Conservation (phyloP, 495 filamentous ascomycete genomes). For the Cercophora samala region DNA sequence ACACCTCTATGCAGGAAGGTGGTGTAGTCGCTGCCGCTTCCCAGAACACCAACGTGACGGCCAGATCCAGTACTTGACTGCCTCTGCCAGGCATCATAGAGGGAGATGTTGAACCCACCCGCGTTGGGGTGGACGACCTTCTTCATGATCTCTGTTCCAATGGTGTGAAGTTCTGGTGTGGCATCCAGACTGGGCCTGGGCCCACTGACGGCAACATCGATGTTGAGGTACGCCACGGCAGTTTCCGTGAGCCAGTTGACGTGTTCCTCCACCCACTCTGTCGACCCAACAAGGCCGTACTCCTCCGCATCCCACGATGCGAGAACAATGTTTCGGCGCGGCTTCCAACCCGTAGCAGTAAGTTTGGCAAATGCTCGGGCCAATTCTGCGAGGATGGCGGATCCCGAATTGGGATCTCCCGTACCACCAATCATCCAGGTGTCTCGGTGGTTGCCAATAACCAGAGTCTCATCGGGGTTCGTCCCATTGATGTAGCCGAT, state of each 20-base stretch:
- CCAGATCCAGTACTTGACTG: slow-evolving; percentile 48
- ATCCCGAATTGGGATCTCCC: slow-evolving; percentile 44
- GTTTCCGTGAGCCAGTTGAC: slow-evolving; percentile 71
- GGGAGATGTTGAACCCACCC: slow-evolving; percentile 49
- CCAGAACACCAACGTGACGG: slow-evolving; percentile 56
- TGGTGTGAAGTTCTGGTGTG: slow-evolving; percentile 71
- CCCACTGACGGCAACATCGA: slow-evolving; percentile 75
- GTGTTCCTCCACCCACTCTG: slow-evolving; percentile 87
- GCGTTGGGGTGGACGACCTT: slow-evolving; percentile 55
- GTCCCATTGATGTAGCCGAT: slow-evolving; percentile 84
- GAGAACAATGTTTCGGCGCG: slow-evolving; percentile 78
- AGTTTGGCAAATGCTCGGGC: slow-evolving; percentile 74
- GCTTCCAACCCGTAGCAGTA: slow-evolving; percentile 70
- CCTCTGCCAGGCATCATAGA: slow-evolving; percentile 62
- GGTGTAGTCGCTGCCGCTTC: slow-evolving; percentile 83
- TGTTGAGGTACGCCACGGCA: slow-evolving; percentile 79
- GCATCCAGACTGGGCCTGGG: slow-evolving; percentile 68
- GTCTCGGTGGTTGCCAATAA: slow-evolving; percentile 87
- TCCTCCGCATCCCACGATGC: slow-evolving; percentile 87
- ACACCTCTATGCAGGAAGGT: slow-evolving; percentile 79
- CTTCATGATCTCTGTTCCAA: slow-evolving; percentile 61
- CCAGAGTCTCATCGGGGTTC: slow-evolving; percentile 67
- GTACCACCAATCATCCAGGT: slow-evolving; percentile 82
- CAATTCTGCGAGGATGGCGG: slow-evolving; percentile 79
- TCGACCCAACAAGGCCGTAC: slow-evolving; percentile 82